These are phyloP conservation scores for Fagopyrum esculentum DNA, from an alignment of 148 eudicot genomes.

Conservation along the genomic window DNA sequence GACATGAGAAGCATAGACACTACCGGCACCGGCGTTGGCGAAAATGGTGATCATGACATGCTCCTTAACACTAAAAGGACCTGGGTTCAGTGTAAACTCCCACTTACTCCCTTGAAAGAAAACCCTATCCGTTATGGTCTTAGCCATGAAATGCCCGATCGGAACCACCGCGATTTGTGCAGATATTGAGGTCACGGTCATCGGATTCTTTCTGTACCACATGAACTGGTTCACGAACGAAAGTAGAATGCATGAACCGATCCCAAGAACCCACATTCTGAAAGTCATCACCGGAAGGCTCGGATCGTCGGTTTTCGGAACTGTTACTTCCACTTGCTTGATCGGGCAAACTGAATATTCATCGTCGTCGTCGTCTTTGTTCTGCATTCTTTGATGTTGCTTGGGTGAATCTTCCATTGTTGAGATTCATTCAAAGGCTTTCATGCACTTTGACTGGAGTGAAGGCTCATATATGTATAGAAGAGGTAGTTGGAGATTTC, in stretches of 20 bases:
- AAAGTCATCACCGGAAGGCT: slow-evolving; percentile 60
- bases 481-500: too few relatives aligned
- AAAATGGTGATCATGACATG: slow-evolving; percentile 87
- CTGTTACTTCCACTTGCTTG: slow-evolving; percentile 64
- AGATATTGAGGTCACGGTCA: slow-evolving; percentile 42
- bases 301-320: slow-evolving; percentile 71
- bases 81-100: slow-evolving; percentile 69
- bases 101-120: slow-evolving; percentile 51
- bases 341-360: slow-evolving; percentile 19
- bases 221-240: slow-evolving; percentile 74
- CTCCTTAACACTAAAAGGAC: slow-evolving; percentile 77
- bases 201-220: slow-evolving; percentile 70
- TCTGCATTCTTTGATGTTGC: background rate
- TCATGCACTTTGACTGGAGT: too few relatives aligned
- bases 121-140: slow-evolving; percentile 38
- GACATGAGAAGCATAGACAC: slow-evolving; percentile 70
- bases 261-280: slow-evolving; percentile 81
- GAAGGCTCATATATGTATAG: too few relatives aligned
- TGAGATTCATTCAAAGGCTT: too few relatives aligned
- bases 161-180: slow-evolving; percentile 86
- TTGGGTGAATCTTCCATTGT: too few relatives aligned
- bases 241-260: slow-evolving; percentile 35
- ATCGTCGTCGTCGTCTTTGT: background rate
- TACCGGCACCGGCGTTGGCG: slow-evolving; percentile 75
- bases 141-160: slow-evolving; percentile 68